phyloP scores from a whole-genome alignment of 2,329 filamentous ascomycete species.

The Colletotrichum plurivorum region DNA sequence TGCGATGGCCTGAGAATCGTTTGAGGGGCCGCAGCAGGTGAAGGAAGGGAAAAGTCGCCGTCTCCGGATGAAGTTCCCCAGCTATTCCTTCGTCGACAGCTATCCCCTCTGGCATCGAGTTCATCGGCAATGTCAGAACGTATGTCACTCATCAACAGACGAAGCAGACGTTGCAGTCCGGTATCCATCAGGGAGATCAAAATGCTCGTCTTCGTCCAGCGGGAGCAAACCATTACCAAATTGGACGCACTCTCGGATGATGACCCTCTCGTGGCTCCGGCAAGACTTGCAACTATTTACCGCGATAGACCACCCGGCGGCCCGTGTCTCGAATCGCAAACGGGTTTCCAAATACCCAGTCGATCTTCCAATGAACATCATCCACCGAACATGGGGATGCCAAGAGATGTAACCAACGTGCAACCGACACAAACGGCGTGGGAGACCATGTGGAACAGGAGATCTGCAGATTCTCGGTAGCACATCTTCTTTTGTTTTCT shows the following conservation, averaged over 20 bases:
- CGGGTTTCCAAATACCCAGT: constrained; percentile 16
- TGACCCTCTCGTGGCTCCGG: constrained; percentile 7
- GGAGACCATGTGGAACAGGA: constrained; percentile 18
- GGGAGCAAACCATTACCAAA: background rate
- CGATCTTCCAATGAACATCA: constrained; percentile 15
- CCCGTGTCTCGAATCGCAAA: constrained; percentile 21
- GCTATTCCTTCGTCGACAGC: background rate
- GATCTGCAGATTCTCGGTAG: constrained; percentile 7
- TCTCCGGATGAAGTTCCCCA: background rate
- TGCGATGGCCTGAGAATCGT: constrained; percentile 2
- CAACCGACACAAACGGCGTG: constrained; percentile 9
- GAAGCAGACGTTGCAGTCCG: constrained; percentile 13
- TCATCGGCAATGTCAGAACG: constrained; percentile 3
- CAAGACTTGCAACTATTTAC: constrained; percentile 23
- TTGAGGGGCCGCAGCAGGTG: background rate
- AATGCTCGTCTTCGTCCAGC: constrained; percentile 12
- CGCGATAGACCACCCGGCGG: constrained; percentile 14
- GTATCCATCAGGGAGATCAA: background rate
- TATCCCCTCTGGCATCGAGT: background rate
- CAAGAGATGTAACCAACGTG: constrained; percentile 29
- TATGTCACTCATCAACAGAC: constrained; percentile 10
- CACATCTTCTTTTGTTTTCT: background rate
- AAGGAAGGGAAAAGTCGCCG: constrained; percentile 8
- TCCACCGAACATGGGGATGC: constrained; percentile 26
- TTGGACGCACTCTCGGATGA: constrained; percentile 11